Conservation (phyloP, 768 basidiomycete genomes). For the Lactarius sanguifluus region DNA sequence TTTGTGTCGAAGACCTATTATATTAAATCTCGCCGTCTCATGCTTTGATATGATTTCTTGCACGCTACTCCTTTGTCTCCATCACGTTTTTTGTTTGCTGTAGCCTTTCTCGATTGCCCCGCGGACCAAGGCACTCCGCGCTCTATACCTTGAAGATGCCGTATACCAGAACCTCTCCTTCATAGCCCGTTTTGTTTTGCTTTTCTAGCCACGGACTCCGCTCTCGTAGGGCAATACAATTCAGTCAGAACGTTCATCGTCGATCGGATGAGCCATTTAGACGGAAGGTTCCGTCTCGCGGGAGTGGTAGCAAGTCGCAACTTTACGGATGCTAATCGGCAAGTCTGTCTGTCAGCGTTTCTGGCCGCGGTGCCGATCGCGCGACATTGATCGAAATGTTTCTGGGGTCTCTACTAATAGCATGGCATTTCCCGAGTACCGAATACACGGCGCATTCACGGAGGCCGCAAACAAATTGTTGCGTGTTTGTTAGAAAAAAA, state of each 20-base stretch:
- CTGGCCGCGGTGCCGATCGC: conserved; percentile 29
- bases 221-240: conserved; percentile 25
- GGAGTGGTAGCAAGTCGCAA: conserved; percentile 20
- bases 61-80: conserved; percentile 25
- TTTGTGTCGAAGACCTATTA: conserved; percentile 24
- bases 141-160: conserved; percentile 29
- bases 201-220: conserved; percentile 18
- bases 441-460: conserved; percentile 17
- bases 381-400: conserved; percentile 28
- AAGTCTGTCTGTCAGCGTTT: conserved; percentile 19
- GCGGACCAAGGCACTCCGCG: conserved; percentile 26
- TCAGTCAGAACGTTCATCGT: conserved; percentile 14
- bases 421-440: conserved; percentile 20
- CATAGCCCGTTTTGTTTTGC: conserved; percentile 17
- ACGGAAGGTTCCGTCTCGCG: conserved; percentile 28
- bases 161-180: conserved; percentile 25
- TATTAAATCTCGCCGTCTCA: conserved; percentile 26
- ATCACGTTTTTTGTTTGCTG: conserved; percentile 26
- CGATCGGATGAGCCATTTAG: conserved; percentile 25
- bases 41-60: conserved; percentile 30
- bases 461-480: conserved; percentile 22
- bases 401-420: conserved; percentile 16
- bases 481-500: conserved; percentile 14
- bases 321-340: conserved; percentile 29
- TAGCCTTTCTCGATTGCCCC: conserved; percentile 26